phyloP scores from a whole-genome alignment of 1,284 basidiomycete species.

The Irpex lacteus region DNA sequence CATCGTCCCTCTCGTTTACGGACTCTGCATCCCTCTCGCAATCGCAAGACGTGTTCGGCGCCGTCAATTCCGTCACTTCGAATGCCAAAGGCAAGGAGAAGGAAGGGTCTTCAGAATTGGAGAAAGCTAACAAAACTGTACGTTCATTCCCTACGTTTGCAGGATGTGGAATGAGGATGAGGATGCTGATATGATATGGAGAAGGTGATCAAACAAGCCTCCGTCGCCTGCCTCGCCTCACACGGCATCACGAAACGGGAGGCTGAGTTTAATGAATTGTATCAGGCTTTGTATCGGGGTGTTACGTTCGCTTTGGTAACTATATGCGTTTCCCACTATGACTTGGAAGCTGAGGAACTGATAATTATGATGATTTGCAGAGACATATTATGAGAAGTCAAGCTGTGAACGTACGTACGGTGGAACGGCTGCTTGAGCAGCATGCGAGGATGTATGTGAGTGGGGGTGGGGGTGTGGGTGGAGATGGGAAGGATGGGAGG shows the following conservation, averaged over 20 bases:
- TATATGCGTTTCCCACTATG: no score
- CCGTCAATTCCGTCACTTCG: slow-evolving; percentile 20
- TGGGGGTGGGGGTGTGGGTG: slow-evolving; percentile 13
- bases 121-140: slow-evolving; percentile 42
- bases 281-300: slow-evolving; percentile 30
- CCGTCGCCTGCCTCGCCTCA: slow-evolving; percentile 34
- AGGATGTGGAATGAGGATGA: no score
- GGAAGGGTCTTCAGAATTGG: slow-evolving; percentile 28
- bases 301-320: slow-evolving; percentile 32
- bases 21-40: no score
- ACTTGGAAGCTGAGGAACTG: no score
- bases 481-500: not conserved
- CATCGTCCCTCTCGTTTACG: no score
- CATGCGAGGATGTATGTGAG: slow-evolving; percentile 15
- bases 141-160: slow-evolving; percentile 12
- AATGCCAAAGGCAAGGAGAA: slow-evolving; percentile 26
- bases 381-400: slow-evolving; percentile 12
- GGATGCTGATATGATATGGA: not conserved
- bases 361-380: slow-evolving; percentile 2
- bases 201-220: slow-evolving; percentile 44
- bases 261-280: slow-evolving; percentile 47
- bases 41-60: slow-evolving; percentile 49
- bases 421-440: slow-evolving; percentile 13
- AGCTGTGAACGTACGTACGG: slow-evolving; percentile 5
- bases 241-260: slow-evolving; percentile 53